Conservation (phyloP, 495 filamentous ascomycete species). For the Aspergillus sclerotiicarbonarius region DNA sequence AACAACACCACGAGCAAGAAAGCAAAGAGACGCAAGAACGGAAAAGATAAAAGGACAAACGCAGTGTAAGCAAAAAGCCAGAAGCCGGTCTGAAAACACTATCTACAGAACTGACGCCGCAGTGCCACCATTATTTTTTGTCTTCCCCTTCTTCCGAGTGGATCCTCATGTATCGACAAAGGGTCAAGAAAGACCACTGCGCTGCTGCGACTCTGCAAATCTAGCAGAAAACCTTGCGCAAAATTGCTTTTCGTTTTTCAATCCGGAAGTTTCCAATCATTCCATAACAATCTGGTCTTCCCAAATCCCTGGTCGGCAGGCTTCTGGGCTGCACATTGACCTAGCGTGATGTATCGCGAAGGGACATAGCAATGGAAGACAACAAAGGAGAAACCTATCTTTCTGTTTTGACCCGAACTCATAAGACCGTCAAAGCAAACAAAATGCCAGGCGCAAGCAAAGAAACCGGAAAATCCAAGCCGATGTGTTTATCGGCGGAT, state of each 20-base stretch:
- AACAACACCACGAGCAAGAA: conserved; percentile 11
- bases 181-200: background rate
- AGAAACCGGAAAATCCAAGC: conserved; percentile 6
- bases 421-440: background rate
- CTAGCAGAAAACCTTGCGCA: background rate
- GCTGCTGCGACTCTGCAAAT: background rate
- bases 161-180: background rate
- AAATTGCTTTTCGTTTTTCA: conserved; percentile 4
- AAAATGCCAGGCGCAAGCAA: background rate
- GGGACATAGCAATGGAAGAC: background rate
- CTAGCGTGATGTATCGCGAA: background rate
- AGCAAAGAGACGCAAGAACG: conserved; percentile 6
- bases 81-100: conserved; percentile 17
- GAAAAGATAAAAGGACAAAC: background rate
- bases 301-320: background rate
- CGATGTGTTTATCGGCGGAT: background rate
- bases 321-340: background rate
- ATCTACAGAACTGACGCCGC: conserved; percentile 36
- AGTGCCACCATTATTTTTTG: conserved; percentile 20
- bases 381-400: background rate
- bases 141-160: background rate
- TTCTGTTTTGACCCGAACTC: conserved; percentile 1
- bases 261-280: background rate
- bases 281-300: background rate
- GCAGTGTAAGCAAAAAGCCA: conserved; percentile 3